Base-by-base conservation (phyloP, 2,329 filamentous ascomycete species). In the Myriosclerotinia scirpicola region DNA sequence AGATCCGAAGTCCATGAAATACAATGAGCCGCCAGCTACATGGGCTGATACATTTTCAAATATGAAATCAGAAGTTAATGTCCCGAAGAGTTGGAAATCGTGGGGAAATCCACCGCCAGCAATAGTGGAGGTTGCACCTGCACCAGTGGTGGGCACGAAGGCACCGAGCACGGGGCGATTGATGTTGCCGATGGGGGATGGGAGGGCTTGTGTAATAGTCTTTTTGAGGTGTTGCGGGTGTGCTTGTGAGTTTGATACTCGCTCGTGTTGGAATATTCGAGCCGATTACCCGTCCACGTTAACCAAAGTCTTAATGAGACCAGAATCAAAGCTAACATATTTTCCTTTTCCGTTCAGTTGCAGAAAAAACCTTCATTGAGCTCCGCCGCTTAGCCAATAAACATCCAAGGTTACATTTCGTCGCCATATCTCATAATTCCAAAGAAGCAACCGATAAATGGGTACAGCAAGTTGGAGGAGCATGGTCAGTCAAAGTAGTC, bases 191-290 rank as follows among this genome's bases (percentile, higher is more conserved):
- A 77, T 77, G 67, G 76, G 82, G 1, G 78, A 80, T 73, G 76
- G 77, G 30, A 85, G 83, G 72, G 85, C 86, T 0, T 84, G 83
- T 0, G 75, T 92, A 3, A 78, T 92, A 34, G 82, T 86, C 7
- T 92, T 92, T 73, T 80, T 92, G 30, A 82, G 90, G 54, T 87
- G 91, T 76, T 91, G 88, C 75, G 90, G 89, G 36, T 91, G 89
- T 79, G 88, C 90, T n/a, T 92, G 89, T 90, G 82, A 75, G 84
- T 54, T 40, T 40, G 22, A n/a, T 59, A 0, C 38, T 60, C 38
- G 17, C 5, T 26, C 12, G 30, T 50, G 5, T 38, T 50, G 20
- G 15, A 34, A 22, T 17, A 22, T 48, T 15, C 15, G 42, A 22
- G 26, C 6, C 42, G 56, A 15, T 20, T 36, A 46, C 14, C 12